Evolutionary conservation across 2,329 filamentous ascomycete genomes (phyloP), one percentile per base, ranked within the genome.

Genomic region (Ophiostoma pallidulum): DNA sequence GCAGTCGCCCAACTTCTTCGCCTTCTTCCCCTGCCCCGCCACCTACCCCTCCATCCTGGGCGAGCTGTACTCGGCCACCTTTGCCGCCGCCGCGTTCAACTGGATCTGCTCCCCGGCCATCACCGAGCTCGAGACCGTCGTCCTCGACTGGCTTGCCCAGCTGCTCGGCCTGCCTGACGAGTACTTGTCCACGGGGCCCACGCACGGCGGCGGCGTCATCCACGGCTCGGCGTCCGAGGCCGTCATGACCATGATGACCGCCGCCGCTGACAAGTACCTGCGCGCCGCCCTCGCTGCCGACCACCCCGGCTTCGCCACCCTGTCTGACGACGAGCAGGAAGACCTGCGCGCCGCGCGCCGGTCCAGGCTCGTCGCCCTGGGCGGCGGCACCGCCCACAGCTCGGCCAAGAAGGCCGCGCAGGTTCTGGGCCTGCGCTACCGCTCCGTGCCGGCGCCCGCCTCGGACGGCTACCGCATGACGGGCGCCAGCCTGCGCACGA

Each of bases 71-170:
- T 87, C 81, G 37, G 82, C 86, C 5, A 84, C 88, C 7, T 90
- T 96, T 66, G 92, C 82, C 12, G 86, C 86, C 14, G 88, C 91
- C 1, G 88, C 88, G 33, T 97, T 97, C 73, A 97, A 97, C 67
- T 97, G 91, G 91, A 81, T 96, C 54, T 96, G 91, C 67, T 89
- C 83, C 6, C 91, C 91, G 1, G 89, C 86, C 7, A 83, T 92
- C 16, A 97, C 91, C 0, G 91, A 97, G 68, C 75, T 97, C 41
- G 91, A 97, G 71, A 95, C 90, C 0, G 75, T 96, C 20, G 84
- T 95, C 37, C 75, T 96, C 63, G 91, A 97, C 66, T 97, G 91
- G 90, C 69, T 96, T 4, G 87, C 84, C 14, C 78, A 84, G 62
- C 74, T 88, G 8, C 66, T 96, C 12, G 78, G 69, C 1, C 70